Base-by-base conservation (phyloP, 2,329 filamentous ascomycete genomes). In the Botryotinia convoluta region DNA sequence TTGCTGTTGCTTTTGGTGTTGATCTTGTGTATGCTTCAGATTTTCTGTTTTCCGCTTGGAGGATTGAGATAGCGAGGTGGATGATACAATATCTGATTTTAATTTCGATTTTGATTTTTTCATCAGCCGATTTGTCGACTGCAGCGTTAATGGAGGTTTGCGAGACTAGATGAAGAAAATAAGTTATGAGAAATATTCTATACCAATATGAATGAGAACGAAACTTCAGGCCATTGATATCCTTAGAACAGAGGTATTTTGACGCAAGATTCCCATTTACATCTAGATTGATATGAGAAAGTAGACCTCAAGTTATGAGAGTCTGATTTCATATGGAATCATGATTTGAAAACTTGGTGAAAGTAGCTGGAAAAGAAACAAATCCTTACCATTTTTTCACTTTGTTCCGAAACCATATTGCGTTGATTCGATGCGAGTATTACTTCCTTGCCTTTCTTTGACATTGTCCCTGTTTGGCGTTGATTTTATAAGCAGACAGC, bases 391-490 rank as follows among this genome's bases (percentile, higher is more conserved):
- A 54, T 37, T 16, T 54, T 14, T 35, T 9, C 35, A 29, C 35
- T 26, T 29, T 68, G 14, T 18, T 39, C 37, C 29, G 45, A 37
- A 37, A 51, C 4, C 14, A 29, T 54, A 39, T n/a, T 39, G 14
- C 2, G 22, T 18, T 51, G 8, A 39, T 29, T 20, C 22, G 14
- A n/a, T 51, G 14, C 14, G 35, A 12, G 5, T 12, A 48, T 4
- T 16, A 14, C 7, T 20, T 10, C 8, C 3, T 45, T 29, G 32
- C 32, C 35, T 35, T 39, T 16, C 9, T 54, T 37, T 7, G 20
- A 18, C 2, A n/a, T 35, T 39, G 4, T 0, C 2, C 4, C 45
- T 29, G 0, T 16, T 16, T 7, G 8, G 10, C 8, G 14, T 9
- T 39, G 26, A 51, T 22, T 67, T 20, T 42, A 9, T 10, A 18